Conservation (phyloP, 2,329 filamentous ascomycete genomes). For the Seiridium unicorne region DNA sequence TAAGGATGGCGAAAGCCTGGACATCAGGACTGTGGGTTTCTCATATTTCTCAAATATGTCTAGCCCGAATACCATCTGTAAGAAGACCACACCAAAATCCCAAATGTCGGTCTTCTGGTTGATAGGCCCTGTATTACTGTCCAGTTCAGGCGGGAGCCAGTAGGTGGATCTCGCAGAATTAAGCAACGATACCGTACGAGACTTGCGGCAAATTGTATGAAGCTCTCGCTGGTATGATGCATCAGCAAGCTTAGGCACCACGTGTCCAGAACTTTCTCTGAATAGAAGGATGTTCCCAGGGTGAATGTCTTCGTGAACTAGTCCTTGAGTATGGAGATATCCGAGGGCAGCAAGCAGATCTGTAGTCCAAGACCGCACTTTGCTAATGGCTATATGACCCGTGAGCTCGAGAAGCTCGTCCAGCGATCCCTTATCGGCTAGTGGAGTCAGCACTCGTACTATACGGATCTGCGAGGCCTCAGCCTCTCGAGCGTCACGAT, state of each 20-base stretch:
- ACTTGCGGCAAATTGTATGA: conserved; percentile 56
- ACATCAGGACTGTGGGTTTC: conserved; percentile 73
- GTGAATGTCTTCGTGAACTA: conserved; percentile 83
- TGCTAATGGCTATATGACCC: conserved; percentile 69
- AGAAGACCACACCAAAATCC: conserved; percentile 87
- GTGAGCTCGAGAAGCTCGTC: conserved; percentile 79
- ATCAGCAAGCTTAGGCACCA: conserved; percentile 74
- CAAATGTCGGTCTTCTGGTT: conserved; percentile 86
- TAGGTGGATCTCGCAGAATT: conserved; percentile 71
- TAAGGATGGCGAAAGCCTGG: conserved; percentile 66
- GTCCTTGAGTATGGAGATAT: conserved; percentile 80
- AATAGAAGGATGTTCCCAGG: conserved; percentile 77
- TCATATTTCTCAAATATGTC: conserved; percentile 74
- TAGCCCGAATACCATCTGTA: conserved; percentile 92
- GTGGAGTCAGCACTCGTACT: conserved; percentile 71
- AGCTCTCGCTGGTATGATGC: conserved; percentile 68
- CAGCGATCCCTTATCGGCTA: conserved; percentile 79
- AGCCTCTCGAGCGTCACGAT: conserved; percentile 43
- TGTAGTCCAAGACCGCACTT: conserved; percentile 85
- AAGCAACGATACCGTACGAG: conserved; percentile 50
- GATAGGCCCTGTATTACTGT: conserved; percentile 58
- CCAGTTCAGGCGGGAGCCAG: conserved; percentile 80
- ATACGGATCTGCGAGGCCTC: conserved; percentile 57
- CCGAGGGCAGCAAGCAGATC: conserved; percentile 87
- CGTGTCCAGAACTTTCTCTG: conserved; percentile 64